Base-by-base conservation (phyloP, 225 moss, liverwort and hornwort species). In the Lunularia cruciata region DNA sequence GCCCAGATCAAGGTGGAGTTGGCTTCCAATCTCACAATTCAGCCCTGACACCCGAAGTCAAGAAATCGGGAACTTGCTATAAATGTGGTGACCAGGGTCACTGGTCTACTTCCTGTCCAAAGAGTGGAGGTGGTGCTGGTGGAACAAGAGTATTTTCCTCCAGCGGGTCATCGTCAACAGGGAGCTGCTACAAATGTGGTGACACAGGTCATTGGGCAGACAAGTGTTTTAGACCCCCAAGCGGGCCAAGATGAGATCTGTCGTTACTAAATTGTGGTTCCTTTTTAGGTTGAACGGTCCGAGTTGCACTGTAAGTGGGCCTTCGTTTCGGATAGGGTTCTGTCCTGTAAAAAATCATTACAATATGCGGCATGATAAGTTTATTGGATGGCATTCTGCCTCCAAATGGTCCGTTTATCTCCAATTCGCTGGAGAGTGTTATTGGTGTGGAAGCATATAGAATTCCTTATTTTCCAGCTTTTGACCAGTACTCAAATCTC, bases 171-270 rank as follows among this genome's bases (percentile, higher is more conserved):
- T 3, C 49, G 19, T 26, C 63, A 2, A 46, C 63, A 38, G 60
- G 62, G 12, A 74, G 56, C 52, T 82, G 82, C 47, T 78, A 69
- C 65, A 82, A 78, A n/a, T 82, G 82, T 68, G 82, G 82, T 16
- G 25, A 70, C 20, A 46, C 71, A 23, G 82, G 77, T 56, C 82
- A 82, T 58, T 83, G 78, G 78, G 78, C 83, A 52, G 68, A 69
- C 40, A 75, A 14, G 30, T 83, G 83, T 63, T 75, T 78, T 0
- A 8, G 22, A 16, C 28, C 51, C 40, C 37, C 65, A 1, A 37
- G 66, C 28, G 60, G 68, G 11, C 68, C 57, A 40, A 40, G 63
- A 65, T 69, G 35, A 53, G 22, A n/a, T n/a, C n/a, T n/a, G n/a
- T n/a, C n/a, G n/a, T n/a, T n/a, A n/a, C n/a, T n/a, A n/a, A n/a